Evolutionary conservation across 169 alveolate species (phyloP).

Genomic region (Cryptosporidium tyzzeri): DNA sequence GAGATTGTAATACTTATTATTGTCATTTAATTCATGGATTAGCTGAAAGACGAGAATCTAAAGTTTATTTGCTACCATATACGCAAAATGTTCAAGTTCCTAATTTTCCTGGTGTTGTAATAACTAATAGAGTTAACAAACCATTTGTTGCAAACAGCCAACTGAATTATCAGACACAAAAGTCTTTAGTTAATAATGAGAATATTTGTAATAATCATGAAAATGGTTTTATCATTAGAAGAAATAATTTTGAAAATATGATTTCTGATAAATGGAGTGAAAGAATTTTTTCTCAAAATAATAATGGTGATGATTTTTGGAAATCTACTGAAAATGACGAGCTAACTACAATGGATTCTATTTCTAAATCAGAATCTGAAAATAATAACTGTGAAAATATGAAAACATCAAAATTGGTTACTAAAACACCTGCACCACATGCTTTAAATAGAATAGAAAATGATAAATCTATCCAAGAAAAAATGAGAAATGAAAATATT

Average conservation of each 20-base stretch:
- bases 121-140: conserved; percentile 36
- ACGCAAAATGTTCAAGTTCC: conserved; percentile 77
- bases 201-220: background rate
- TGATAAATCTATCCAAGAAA: conserved; percentile 10
- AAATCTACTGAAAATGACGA: conserved; percentile 10
- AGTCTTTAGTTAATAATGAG: background rate
- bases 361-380: background rate
- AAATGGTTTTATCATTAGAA: background rate
- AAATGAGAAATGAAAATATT: conserved; percentile 27
- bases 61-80: conserved; percentile 85
- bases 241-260: conserved; percentile 6
- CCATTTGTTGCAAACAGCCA: background rate
- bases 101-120: conserved; percentile 57
- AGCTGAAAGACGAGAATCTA: conserved; percentile 84
- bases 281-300: conserved; percentile 25
- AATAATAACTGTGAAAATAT: background rate
- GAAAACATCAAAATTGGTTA: background rate
- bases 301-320: conserved; percentile 36
- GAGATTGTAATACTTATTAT: conserved; percentile 86
- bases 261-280: conserved; percentile 31
- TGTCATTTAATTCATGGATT: conserved; percentile 89
- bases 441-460: background rate
- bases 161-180: background rate
- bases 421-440: background rate
- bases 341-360: background rate